Conservation (phyloP, 1,139 yeast genomes). For the Geotrichum klebahnii region DNA sequence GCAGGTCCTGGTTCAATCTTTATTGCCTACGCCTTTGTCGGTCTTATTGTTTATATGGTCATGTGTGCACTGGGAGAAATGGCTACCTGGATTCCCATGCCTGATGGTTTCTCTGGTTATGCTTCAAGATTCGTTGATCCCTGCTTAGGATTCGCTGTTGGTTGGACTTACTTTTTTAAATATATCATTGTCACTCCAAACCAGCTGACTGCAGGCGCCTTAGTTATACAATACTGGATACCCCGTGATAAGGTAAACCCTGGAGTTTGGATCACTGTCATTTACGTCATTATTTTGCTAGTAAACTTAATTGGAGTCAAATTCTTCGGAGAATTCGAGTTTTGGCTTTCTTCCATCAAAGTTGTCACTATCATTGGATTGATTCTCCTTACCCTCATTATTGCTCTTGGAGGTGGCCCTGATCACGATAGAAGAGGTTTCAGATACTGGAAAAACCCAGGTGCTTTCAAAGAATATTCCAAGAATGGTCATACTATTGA, state of each 20-base stretch:
- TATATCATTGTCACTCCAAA: constrained; percentile 66
- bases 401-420: constrained; percentile 75
- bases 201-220: constrained; percentile 52
- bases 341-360: constrained; percentile 64
- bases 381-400: constrained; percentile 59
- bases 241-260: constrained; percentile 48
- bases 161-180: constrained; percentile 59
- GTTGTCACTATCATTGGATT: constrained; percentile 69
- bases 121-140: constrained; percentile 65
- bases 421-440: constrained; percentile 59
- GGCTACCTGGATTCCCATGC: constrained; percentile 65
- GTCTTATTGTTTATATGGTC: constrained; percentile 60
- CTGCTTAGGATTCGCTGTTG: constrained; percentile 71
- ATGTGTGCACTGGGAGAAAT: constrained; percentile 73
- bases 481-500: constrained; percentile 31
- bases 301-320: constrained; percentile 59
- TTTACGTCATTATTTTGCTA: constrained; percentile 52
- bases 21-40: constrained; percentile 57
- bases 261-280: constrained; percentile 71
- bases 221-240: constrained; percentile 62
- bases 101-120: constrained; percentile 69
- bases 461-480: constrained; percentile 52
- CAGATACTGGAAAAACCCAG: constrained; percentile 62
- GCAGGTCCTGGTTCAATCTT: constrained; percentile 73
- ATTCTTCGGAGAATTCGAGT: constrained; percentile 64